Conservation (phyloP, 225 moss, liverwort and hornwort species). For the Climacium dendroides region DNA sequence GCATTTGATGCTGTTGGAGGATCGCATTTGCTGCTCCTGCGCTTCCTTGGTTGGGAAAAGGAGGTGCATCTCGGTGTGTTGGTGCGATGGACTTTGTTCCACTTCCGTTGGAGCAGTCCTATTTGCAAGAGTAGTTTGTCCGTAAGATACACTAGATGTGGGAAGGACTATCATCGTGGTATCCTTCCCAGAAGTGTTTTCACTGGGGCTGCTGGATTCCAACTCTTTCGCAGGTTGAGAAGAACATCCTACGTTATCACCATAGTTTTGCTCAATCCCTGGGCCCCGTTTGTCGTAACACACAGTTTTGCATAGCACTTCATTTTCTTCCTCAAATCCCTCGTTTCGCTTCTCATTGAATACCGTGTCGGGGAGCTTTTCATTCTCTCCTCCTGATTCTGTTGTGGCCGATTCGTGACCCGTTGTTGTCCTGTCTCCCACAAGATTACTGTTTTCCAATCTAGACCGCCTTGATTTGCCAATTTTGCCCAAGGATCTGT, state of each 20-base stretch:
- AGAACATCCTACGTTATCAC: neutral
- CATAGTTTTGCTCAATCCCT: neutral
- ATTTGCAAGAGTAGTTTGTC: neutral
- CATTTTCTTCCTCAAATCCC: conserved; percentile 13
- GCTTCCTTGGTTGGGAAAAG: conserved; percentile 3
- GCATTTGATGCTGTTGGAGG: neutral
- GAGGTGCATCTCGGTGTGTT: neutral
- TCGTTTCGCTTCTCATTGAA: neutral
- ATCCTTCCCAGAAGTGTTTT: neutral
- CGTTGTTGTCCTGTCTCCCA: neutral
- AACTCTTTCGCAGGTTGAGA: neutral
- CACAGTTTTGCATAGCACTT: neutral
- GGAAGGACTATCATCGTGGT: conserved; percentile 27
- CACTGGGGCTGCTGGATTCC: neutral
- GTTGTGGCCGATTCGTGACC: neutral
- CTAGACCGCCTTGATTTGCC: conserved; percentile 8
- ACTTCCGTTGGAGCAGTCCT: neutral
- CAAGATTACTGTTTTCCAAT: conserved; percentile 3
- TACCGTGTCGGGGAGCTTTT: neutral
- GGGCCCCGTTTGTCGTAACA: neutral
- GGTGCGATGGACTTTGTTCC: neutral
- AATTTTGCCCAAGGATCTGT: neutral
- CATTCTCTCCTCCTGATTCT: neutral
- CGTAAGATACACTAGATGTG: conserved; percentile 5
- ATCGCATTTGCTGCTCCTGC: neutral